These are phyloP conservation scores for Hippophae rhamnoides DNA, from an alignment of 306 rosid genomes.

Conservation along the genomic window DNA sequence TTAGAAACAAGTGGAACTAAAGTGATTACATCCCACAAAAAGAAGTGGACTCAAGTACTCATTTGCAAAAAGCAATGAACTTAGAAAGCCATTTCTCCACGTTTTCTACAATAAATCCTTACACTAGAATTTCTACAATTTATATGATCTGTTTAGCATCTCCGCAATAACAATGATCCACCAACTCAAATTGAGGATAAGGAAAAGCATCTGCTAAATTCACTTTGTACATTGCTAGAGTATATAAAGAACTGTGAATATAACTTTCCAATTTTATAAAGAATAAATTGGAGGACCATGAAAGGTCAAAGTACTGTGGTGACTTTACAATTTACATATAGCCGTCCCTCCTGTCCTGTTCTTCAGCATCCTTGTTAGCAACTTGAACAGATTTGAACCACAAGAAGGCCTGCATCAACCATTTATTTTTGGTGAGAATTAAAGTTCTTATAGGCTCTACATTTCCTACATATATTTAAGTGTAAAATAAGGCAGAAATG, in stretches of 20 bases:
- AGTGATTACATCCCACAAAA: not conserved
- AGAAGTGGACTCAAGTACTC: not conserved
- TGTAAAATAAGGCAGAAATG: not conserved
- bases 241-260: not conserved
- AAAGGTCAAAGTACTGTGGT: not conserved
- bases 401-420: slow-evolving; percentile 52
- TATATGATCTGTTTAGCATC: not conserved
- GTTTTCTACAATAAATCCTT: not conserved
- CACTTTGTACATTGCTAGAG: not conserved
- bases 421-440: slow-evolving; percentile 11
- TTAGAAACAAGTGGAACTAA: no score
- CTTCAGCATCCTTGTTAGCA: slow-evolving; percentile 96
- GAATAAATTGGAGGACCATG: not conserved
- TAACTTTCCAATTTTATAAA: not conserved
- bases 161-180: not conserved
- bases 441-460: not conserved
- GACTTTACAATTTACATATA: slow-evolving; percentile 27
- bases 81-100: not conserved
- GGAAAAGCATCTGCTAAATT: not conserved
- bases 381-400: slow-evolving; percentile 87
- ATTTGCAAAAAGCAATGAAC: not conserved
- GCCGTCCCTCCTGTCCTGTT: slow-evolving; percentile 91
- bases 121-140: not conserved
- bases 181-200: not conserved
- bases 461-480: not conserved